Conservation (phyloP, 257 asterid species). For the Anisodus acutangulus region DNA sequence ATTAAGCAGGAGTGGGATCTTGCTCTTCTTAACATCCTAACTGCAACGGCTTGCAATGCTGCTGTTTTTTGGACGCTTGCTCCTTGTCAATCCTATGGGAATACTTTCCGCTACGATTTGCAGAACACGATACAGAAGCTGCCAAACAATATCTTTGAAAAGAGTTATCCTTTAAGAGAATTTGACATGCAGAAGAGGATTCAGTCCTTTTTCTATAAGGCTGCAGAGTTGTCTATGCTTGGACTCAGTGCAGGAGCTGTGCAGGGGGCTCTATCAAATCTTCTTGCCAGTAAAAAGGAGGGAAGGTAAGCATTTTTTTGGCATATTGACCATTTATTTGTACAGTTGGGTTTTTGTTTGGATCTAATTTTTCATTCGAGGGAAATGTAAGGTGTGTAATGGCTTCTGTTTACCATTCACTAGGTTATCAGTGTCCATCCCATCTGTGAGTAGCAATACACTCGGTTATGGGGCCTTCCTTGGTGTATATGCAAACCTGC, state of each 20-base stretch:
- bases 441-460: constrained; percentile 87
- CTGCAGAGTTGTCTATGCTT: constrained; percentile 92
- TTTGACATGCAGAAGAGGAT: constrained; percentile 87
- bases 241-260: constrained; percentile 93
- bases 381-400: background rate
- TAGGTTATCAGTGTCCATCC: constrained; percentile 83
- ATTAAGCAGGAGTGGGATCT: constrained; percentile 98
- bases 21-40: constrained; percentile 90
- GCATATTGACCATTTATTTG: background rate
- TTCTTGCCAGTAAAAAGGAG: constrained; percentile 82
- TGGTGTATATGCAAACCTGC: constrained; percentile 87
- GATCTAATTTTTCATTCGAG: constrained; percentile 16
- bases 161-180: constrained; percentile 86
- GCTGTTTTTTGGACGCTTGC: constrained; percentile 92
- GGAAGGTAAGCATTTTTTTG: constrained; percentile 62
- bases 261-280: constrained; percentile 82
- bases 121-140: constrained; percentile 98
- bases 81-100: constrained; percentile 97
- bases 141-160: constrained; percentile 92
- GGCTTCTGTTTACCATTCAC: background rate
- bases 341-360: background rate
- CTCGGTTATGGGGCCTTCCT: constrained; percentile 98
- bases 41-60: constrained; percentile 92
- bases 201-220: constrained; percentile 85
- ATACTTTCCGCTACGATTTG: constrained; percentile 86